Percentiles rank a stretch among this genome's conserved stretches.
phyloP scores from a whole-genome alignment of 306 rosid species.

The Spatholobus suberectus region DNA sequence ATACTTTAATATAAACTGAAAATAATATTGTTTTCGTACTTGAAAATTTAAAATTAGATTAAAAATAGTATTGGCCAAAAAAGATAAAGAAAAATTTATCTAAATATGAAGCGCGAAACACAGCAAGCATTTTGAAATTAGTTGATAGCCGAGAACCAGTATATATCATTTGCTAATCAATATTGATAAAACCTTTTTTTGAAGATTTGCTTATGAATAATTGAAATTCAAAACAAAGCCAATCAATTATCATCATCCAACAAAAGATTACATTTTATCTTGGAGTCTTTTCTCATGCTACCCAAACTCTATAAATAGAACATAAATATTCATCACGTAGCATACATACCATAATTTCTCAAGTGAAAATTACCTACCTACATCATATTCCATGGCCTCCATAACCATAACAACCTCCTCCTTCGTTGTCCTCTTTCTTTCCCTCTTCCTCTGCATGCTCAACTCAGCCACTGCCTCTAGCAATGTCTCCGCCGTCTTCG shows the following conservation, averaged over 20 bases:
- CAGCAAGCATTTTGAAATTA: not conserved
- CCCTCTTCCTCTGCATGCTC: not conserved
- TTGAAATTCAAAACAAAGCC: not conserved
- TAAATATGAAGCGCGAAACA: no score
- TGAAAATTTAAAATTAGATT: no score
- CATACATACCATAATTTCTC: not conserved
- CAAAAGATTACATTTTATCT: not conserved
- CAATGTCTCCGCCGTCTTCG: constrained; percentile 38
- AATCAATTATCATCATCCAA: no score
- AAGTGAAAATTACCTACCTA: not conserved
- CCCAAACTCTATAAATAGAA: not conserved
- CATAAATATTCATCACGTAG: not conserved
- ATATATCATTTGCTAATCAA: not conserved
- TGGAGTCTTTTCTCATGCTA: not conserved
- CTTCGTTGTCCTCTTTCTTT: not conserved
- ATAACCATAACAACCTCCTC: not conserved
- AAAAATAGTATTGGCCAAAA: no score
- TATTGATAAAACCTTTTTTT: not conserved
- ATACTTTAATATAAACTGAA: no score
- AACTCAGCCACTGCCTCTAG: not conserved
- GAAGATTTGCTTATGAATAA: not conserved
- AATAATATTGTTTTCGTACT: no score
- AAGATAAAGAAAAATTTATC: no score
- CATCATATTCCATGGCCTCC: constrained; percentile 9
- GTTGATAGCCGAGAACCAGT: not conserved